Evolutionary conservation across 2,329 filamentous ascomycete species (phyloP).

Genomic region (Pseudogymnoascus sp.): DNA sequence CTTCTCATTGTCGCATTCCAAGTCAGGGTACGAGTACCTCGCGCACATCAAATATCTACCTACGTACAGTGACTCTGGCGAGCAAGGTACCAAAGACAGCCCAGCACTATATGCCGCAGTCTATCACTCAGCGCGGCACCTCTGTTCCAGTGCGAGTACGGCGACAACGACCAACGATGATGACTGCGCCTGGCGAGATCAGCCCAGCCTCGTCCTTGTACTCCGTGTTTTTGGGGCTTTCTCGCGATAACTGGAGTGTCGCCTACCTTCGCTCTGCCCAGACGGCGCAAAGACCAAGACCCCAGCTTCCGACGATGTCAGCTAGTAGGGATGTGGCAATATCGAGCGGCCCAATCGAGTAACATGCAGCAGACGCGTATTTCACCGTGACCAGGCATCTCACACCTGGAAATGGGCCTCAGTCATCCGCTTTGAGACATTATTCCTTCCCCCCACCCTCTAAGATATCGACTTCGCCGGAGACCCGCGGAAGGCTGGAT

Average conservation of each 20-base stretch:
- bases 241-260: slow-evolving; percentile 2
- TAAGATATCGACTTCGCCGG: neutral
- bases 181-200: slow-evolving; percentile 7
- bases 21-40: neutral
- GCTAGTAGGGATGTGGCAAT: slow-evolving; percentile 4
- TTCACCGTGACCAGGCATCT: slow-evolving; percentile 6
- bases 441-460: slow-evolving; percentile 7
- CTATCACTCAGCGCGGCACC: neutral
- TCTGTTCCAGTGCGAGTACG: neutral
- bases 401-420: neutral
- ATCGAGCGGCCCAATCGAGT: slow-evolving; percentile 2
- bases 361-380: slow-evolving; percentile 8
- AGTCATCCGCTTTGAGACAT: slow-evolving; percentile 6
- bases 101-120: slow-evolving; percentile 6
- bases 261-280: neutral
- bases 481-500: neutral
- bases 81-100: slow-evolving; percentile 3
- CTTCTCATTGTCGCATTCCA: slow-evolving; percentile 2
- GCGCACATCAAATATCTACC: neutral
- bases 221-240: neutral
- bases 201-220: neutral
- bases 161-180: neutral
- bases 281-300: neutral
- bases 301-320: neutral
- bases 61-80: neutral